These are phyloP conservation scores for Alisma plantagoaquatica DNA, from an alignment of 106 monocot species.

Conservation along the genomic window DNA sequence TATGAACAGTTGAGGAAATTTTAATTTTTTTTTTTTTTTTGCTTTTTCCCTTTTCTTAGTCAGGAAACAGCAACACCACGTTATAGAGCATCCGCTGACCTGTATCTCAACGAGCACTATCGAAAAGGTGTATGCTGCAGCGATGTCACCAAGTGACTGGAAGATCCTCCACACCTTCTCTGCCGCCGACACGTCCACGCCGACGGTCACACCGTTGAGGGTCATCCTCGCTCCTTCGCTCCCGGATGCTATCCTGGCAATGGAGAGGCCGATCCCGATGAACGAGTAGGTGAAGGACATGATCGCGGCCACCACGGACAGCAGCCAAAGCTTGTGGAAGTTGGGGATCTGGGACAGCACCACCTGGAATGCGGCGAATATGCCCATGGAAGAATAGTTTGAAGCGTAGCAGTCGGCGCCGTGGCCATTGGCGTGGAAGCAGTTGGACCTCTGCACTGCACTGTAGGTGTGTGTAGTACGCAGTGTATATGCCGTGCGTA, in stretches of 20 bases:
- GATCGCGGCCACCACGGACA: slow-evolving; percentile 69
- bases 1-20: no score
- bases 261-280: slow-evolving; percentile 83
- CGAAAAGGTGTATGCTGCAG: slow-evolving; percentile 67
- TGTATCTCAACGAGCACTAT: slow-evolving; percentile 76
- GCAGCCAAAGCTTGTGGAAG: slow-evolving; percentile 80
- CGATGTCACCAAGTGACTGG: slow-evolving; percentile 72
- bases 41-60: no score
- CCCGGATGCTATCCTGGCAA: slow-evolving; percentile 73
- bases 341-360: slow-evolving; percentile 70
- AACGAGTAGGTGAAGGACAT: slow-evolving; percentile 70
- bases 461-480: no score
- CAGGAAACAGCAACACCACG: no score
- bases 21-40: no score
- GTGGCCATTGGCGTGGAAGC: slow-evolving; percentile 74
- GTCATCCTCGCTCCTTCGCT: slow-evolving; percentile 24
- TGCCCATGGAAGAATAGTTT: slow-evolving; percentile 40
- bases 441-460: slow-evolving; percentile 66
- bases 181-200: slow-evolving; percentile 39
- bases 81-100: no score
- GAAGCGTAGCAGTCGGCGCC: slow-evolving; percentile 36
- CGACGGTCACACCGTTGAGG: slow-evolving; percentile 50
- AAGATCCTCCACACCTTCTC: slow-evolving; percentile 83
- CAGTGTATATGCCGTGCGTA: no score
- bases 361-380: slow-evolving; percentile 58